Base-by-base conservation (phyloP, 495 filamentous ascomycete genomes). In the Penicillium simplicissimum region DNA sequence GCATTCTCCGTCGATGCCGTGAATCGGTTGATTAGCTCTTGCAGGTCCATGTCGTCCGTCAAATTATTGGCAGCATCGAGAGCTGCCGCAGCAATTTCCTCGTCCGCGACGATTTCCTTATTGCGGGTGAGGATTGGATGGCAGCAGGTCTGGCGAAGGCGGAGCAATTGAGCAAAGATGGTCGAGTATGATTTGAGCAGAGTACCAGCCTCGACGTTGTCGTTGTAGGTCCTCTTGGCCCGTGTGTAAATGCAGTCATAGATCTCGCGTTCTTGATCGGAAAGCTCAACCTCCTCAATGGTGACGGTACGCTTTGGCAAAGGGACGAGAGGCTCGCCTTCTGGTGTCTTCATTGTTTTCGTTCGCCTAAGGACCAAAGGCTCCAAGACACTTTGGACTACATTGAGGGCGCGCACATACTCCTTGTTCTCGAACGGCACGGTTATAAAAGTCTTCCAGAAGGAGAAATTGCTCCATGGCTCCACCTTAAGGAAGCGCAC, bases 381-480 rank as follows among this genome's bases (percentile, higher is more conserved):
- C 67, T 98, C 96, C 21, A 98, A 77, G 0, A 98, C 95, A 0
- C 93, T 98, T 67, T 98, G 95, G 2, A 98, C 96, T 4, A 98
- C 96, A 69, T 98, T 95, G 8, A 98, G 82, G 3, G 96, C 95
- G 6, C 93, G 87, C 51, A 97, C 84, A 63, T 92, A 97, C 64
- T 98, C 89, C 63, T 95, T 96, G 0, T 90, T 91, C 70, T 98
- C 95, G 56, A 98, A 98, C 0, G 95, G 95, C 14, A 94, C 87
- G 0, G 96, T 98, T 64, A 98, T 98, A 74, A 98, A 98, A 0
- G 96, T 98, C 61, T 93, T 91, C 95, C 95, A 98, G 77, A 96
- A 98, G 4, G 92, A 95, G 71, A 98, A 98, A 72, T 97, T 98
- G 59, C 88, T 91, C 95, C 95, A 98, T 1, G 95, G 95, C 67